Evolutionary conservation across 495 filamentous ascomycete genomes (phyloP), one percentile per base, ranked within the genome.

Genomic region (Cladorrhinum samala): DNA sequence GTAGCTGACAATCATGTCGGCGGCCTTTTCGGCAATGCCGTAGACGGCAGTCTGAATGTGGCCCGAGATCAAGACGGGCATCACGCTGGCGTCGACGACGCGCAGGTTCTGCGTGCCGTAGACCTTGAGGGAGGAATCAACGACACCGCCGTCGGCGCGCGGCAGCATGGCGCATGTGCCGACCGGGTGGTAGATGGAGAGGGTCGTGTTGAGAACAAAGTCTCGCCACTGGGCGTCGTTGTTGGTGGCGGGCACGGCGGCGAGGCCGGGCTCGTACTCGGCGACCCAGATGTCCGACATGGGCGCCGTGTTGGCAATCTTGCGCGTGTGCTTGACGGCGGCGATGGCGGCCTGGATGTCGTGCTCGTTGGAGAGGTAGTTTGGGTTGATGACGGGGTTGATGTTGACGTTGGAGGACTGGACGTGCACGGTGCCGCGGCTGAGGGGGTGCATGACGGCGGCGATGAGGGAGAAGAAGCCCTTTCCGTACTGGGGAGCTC

Each of bases 341-440:
- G 33, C 59, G 9, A 68, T 43, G 0, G 53, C 21, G 3, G 48
- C 57, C 17, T 47, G 23, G 1, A 64, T 27, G 44, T 68, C 66
- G 49, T 64, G 62, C 52, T 61, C 59, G 48, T 63, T 64, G 19
- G 5, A 23, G 6, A 67, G 33, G 42, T 58, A 65, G 13, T 36
- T 37, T 3, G 66, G 64, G 40, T 68, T 45, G 13, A 68, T 55
- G 6, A 60, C 16, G 4, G 61, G 66, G 18, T 52, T 52, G 11
- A 42, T 50, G 1, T 4, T n/a, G 2, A n/a, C 3, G 38, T 57
- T 23, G n/a, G 53, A 14, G 9, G 63, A 11, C 39, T 60, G 59
- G 54, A 83, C 72, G 51, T 83, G 80, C 19, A 83, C 70, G 50
- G 62, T 78, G 7, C 79, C 80, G 4, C 74, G 72, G n/a, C 69